Conservation (phyloP, 2,329 filamentous ascomycete genomes). For the Penicillium sp. region DNA sequence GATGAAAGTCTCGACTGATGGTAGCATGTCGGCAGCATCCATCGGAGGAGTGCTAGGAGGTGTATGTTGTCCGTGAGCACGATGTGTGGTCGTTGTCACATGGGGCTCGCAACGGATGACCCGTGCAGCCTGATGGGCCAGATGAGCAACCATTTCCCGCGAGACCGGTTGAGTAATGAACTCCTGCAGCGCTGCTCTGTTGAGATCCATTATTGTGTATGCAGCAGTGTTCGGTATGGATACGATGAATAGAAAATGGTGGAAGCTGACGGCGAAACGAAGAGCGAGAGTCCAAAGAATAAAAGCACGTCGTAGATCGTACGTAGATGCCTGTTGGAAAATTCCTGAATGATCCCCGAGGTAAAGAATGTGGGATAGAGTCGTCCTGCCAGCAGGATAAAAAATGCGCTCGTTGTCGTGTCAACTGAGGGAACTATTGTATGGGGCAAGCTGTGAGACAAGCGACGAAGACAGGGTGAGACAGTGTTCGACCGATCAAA, state of each 20-base stretch:
- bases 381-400: slow-evolving; percentile 38
- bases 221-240: slow-evolving; percentile 11
- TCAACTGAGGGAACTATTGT: slow-evolving; percentile 20
- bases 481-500: slow-evolving; percentile 13
- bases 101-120: slow-evolving; percentile 61
- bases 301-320: slow-evolving; percentile 5
- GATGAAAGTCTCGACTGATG: slow-evolving; percentile 89
- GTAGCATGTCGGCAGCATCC: slow-evolving; percentile 58
- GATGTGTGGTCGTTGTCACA: slow-evolving; percentile 36
- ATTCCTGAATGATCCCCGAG: slow-evolving; percentile 12
- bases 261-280: slow-evolving; percentile 2
- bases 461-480: slow-evolving; percentile 16
- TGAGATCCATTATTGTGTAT: slow-evolving; percentile 33
- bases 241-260: slow-evolving; percentile 3
- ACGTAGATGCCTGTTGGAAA: slow-evolving; percentile 4
- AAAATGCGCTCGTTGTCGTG: slow-evolving; percentile 24
- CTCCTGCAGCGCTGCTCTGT: slow-evolving; percentile 52
- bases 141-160: slow-evolving; percentile 53
- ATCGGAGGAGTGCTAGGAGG: slow-evolving; percentile 65
- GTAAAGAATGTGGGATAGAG: slow-evolving; percentile 24
- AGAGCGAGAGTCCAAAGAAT: slow-evolving; percentile 13
- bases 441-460: slow-evolving; percentile 21
- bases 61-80: slow-evolving; percentile 59
- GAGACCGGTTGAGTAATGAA: slow-evolving; percentile 55
- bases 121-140: slow-evolving; percentile 52